Evolutionary conservation across 1,284 basidiomycete species (phyloP).

Genomic region (Sanghuangporus baumii): DNA sequence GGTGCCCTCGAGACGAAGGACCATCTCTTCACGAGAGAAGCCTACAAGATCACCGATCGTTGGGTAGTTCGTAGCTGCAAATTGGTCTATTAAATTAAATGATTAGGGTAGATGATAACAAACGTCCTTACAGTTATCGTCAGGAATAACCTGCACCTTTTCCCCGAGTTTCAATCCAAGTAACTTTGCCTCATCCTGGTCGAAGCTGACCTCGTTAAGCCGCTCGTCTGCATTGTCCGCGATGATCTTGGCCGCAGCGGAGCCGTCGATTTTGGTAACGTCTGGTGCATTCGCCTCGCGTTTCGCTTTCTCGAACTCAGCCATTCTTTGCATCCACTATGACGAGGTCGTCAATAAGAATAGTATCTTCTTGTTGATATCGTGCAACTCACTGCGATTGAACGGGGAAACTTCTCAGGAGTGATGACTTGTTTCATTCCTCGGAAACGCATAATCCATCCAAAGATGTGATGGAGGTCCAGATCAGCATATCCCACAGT

Average conservation of each 20-base stretch:
- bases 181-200: constrained; percentile 37
- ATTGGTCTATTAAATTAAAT: not conserved
- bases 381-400: constrained; percentile 31
- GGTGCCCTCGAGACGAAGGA: constrained; percentile 39
- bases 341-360: not conserved
- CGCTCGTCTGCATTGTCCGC: constrained; percentile 30
- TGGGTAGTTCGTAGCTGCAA: constrained; percentile 14
- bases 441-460: constrained; percentile 38
- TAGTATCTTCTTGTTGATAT: constrained; percentile 3
- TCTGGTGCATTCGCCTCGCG: constrained; percentile 26
- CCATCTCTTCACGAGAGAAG: constrained; percentile 42
- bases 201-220: constrained; percentile 37
- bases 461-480: constrained; percentile 41
- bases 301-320: constrained; percentile 30
- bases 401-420: constrained; percentile 33
- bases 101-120: not conserved
- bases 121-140: constrained; percentile 40
- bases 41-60: constrained; percentile 41
- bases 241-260: constrained; percentile 41
- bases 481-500: constrained; percentile 46
- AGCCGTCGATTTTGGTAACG: constrained; percentile 31
- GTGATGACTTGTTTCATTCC: constrained; percentile 35
- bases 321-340: constrained; percentile 43
- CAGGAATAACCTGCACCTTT: constrained; percentile 39
- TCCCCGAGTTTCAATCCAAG: constrained; percentile 36